Evolutionary conservation across 2,329 filamentous ascomycete genomes (phyloP).

Genomic region (Triangularia setosa): DNA sequence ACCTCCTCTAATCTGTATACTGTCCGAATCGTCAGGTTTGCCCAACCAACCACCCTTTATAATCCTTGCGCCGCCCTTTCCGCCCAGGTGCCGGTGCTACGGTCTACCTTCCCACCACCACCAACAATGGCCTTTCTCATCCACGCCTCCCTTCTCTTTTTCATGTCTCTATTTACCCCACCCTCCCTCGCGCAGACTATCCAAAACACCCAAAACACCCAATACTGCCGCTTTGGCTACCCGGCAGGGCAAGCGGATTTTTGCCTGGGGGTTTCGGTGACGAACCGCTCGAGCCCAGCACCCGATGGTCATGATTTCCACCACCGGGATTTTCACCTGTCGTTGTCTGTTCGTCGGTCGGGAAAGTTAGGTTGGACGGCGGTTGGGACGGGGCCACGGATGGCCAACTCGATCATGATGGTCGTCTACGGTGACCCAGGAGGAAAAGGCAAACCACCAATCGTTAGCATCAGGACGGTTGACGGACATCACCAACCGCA

Average conservation of each 20-base stretch:
- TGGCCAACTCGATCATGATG: slow-evolving; percentile 21
- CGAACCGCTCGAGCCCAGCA: neutral
- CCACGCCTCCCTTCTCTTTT: neutral
- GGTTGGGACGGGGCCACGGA: slow-evolving; percentile 18
- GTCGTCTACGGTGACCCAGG: slow-evolving; percentile 20
- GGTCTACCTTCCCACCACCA: no score
- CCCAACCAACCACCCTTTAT: no score
- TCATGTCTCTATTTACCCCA: neutral
- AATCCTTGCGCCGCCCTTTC: no score
- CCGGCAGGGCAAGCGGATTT: neutral
- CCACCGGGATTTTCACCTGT: slow-evolving; percentile 14
- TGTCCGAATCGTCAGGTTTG: no score
- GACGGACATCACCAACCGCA: slow-evolving; percentile 18
- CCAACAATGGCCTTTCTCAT: neutral
- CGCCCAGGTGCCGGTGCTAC: no score
- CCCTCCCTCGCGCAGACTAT: neutral
- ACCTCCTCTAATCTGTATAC: no score
- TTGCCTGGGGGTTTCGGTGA: neutral
- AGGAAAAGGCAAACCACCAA: slow-evolving; percentile 1
- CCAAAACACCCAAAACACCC: neutral
- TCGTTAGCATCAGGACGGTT: slow-evolving; percentile 17
- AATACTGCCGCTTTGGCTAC: slow-evolving; percentile 1
- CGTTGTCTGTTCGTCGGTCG: slow-evolving; percentile 10
- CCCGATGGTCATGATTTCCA: neutral
- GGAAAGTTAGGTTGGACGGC: slow-evolving; percentile 19